A percentile compares a stretch with the other conserved stretches of the same genome.
phyloP scores from a whole-genome alignment of 2,329 filamentous ascomycete species.

The Diaporthe destruens region DNA sequence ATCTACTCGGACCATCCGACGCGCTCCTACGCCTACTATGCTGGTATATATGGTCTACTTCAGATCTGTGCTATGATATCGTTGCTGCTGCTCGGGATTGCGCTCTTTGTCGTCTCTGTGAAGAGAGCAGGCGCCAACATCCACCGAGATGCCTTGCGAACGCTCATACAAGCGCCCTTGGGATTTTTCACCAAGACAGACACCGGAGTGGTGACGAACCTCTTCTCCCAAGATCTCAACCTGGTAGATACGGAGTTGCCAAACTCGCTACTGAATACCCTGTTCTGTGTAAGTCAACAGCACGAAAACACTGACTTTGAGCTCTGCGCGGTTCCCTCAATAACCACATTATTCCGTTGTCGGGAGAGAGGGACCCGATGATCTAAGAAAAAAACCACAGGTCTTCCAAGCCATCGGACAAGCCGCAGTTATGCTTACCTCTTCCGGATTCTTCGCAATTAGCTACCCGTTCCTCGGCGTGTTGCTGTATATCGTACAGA shows the following conservation, averaged over 20 bases:
- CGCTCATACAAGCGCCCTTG: slow-evolving; percentile 55
- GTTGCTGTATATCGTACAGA: slow-evolving; percentile 62
- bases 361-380: background rate
- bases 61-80: slow-evolving; percentile 41
- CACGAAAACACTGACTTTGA: accelerated
- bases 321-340: no score
- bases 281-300: slow-evolving; percentile 33
- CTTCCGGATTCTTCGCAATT: slow-evolving; percentile 59
- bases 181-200: slow-evolving; percentile 58
- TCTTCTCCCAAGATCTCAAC: slow-evolving; percentile 61
- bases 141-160: slow-evolving; percentile 51
- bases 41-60: slow-evolving; percentile 46
- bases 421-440: slow-evolving; percentile 60
- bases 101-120: slow-evolving; percentile 46
- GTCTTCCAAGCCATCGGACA: slow-evolving; percentile 54
- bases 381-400: background rate
- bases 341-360: background rate
- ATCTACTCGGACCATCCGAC: slow-evolving; percentile 11
- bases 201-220: slow-evolving; percentile 56
- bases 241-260: slow-evolving; percentile 57
- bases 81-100: slow-evolving; percentile 41
- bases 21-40: slow-evolving; percentile 46
- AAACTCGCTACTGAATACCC: slow-evolving; percentile 49
- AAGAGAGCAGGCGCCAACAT: slow-evolving; percentile 50
- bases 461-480: slow-evolving; percentile 60